Evolutionary conservation across 2,329 filamentous ascomycete genomes (phyloP).

Genomic region (Phyllosticta paracitricarpa): DNA sequence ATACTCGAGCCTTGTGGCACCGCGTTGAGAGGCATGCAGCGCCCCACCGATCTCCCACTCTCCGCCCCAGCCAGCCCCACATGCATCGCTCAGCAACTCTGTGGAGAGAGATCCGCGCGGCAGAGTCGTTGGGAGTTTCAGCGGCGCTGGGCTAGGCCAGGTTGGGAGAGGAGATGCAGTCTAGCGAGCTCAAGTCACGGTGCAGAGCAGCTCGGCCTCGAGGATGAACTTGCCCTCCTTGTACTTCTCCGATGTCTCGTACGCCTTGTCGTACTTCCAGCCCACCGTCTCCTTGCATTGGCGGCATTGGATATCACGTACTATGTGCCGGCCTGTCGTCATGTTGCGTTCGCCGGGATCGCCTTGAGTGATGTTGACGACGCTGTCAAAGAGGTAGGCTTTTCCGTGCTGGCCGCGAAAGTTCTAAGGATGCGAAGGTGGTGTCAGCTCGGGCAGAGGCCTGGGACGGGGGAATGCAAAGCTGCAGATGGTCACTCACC

Average conservation of each 20-base stretch:
- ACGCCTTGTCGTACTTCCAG: slow-evolving; percentile 99
- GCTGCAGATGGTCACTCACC: slow-evolving; percentile 42
- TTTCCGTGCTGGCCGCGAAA: slow-evolving; percentile 98
- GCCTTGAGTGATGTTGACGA: slow-evolving; percentile 80
- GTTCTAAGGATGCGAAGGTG: slow-evolving; percentile 50
- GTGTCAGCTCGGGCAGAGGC: neutral
- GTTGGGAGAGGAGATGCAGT: neutral
- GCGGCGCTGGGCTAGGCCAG: neutral
- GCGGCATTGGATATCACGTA: slow-evolving; percentile 83
- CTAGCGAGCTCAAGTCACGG: slow-evolving; percentile 41
- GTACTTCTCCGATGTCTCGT: slow-evolving; percentile 86
- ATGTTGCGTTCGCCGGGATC: slow-evolving; percentile 92
- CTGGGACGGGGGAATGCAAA: neutral
- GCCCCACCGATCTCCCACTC: neutral
- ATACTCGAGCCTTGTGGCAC: neutral
- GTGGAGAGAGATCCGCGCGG: neutral
- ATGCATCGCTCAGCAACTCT: neutral
- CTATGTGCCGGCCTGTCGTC: slow-evolving; percentile 92
- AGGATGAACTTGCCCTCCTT: slow-evolving; percentile 98
- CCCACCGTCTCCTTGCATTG: slow-evolving; percentile 90
- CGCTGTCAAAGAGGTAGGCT: slow-evolving; percentile 87
- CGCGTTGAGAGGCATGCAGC: neutral
- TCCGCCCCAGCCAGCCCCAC: neutral
- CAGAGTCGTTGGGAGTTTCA: neutral
- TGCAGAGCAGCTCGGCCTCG: slow-evolving; percentile 80